Conservation (phyloP, 371 early-diverging fungal species). For the Cokeromyces recurvatus region DNA sequence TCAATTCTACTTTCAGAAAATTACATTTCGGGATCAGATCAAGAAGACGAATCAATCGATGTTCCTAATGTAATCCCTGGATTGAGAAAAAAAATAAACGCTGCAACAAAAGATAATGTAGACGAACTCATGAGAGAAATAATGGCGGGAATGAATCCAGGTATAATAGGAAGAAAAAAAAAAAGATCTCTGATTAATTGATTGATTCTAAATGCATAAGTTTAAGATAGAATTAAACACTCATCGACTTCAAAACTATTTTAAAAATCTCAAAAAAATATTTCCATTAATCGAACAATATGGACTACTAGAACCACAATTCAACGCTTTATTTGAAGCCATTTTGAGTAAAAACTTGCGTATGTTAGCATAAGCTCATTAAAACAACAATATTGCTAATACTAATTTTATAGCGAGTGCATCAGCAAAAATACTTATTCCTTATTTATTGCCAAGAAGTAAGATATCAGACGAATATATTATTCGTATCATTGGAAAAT, state of each 20-base stretch:
- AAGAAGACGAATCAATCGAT: too few relatives aligned
- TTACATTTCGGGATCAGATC: too few relatives aligned
- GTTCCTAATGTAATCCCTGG: too few relatives aligned
- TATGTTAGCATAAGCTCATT: background rate
- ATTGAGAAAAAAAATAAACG: too few relatives aligned
- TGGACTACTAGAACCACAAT: background rate
- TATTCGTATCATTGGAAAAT: constrained; percentile 32
- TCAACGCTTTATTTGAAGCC: constrained; percentile 13
- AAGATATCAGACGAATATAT: constrained; percentile 32
- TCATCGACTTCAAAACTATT: too few relatives aligned
- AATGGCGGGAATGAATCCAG: background rate
- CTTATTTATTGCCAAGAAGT: constrained; percentile 43
- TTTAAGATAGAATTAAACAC: too few relatives aligned
- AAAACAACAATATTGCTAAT: background rate
- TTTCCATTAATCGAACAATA: background rate
- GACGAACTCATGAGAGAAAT: background rate
- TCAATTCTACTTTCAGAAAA: too few relatives aligned
- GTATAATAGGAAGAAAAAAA: background rate
- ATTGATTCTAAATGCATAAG: background rate
- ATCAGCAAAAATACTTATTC: constrained; percentile 15
- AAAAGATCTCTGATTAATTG: too few relatives aligned
- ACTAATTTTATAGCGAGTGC: too few relatives aligned
- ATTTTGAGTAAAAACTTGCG: constrained; percentile 12
- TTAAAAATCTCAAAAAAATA: background rate
- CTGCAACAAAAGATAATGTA: background rate